Base-by-base conservation (phyloP, 495 filamentous ascomycete genomes). In the Aspergillus heteromorphus region DNA sequence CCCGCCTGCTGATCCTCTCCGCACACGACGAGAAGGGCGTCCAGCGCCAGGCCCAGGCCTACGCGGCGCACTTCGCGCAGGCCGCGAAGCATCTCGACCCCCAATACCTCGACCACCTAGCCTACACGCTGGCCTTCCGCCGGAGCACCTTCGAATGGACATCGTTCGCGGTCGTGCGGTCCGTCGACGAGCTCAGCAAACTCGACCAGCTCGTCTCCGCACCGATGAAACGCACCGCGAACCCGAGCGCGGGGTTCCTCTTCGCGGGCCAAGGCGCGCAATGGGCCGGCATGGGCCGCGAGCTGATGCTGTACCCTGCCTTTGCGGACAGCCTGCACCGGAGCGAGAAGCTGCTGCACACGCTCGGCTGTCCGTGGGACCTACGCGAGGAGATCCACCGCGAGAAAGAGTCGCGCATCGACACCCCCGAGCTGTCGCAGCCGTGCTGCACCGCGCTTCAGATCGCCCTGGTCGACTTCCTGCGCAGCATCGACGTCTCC, bases 391-490 rank as follows among this genome's bases (percentile, higher is more conserved):
- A n/a, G n/a, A n/a, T n/a, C n/a, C n/a, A n/a, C n/a, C n/a, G n/a
- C n/a, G n/a, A n/a, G n/a, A n/a, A n/a, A n/a, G n/a, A n/a, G n/a
- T n/a, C n/a, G n/a, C n/a, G n/a, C 20, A 20, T 59, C 4, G 36
- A 36, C 18, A 31, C 52, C n/a, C 48, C 54, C 0, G 54, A 54
- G 6, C 13, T 61, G n/a, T 52, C 67, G 0, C 69, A 74, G 55
- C 56, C 65, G 0, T 19, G 63, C 1, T 62, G 55, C n/a, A 76
- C 72, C 1, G 68, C 61, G 0, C 40, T 80, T 2, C 76, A 79
- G 45, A 51, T 80, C 13, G 73, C 69, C 1, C 50, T 80, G 7
- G 62, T 74, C 0, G 71, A 76, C 17, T 59, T 74, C 0, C 54
- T 77, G 13, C 42, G 48, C 0, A 57, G 52, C 42, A 73, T 68